Conservation (phyloP, 768 basidiomycete species). For the Rhizopogon sp. region DNA sequence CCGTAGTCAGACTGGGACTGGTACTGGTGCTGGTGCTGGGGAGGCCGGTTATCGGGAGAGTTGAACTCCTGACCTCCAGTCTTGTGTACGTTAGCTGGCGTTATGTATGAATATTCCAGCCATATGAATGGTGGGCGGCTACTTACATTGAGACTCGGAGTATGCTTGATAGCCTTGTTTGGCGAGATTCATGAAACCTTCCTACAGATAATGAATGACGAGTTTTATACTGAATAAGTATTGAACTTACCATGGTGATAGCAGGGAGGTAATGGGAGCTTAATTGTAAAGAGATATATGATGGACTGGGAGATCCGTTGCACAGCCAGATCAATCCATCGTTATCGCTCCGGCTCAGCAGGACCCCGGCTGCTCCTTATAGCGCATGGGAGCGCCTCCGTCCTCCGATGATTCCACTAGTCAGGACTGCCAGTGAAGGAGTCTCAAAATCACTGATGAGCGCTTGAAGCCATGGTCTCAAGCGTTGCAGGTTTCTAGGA, state of each 20-base stretch:
- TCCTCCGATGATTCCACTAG: no score
- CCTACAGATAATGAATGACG: slow-evolving; percentile 31
- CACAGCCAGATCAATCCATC: background rate
- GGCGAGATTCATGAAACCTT: slow-evolving; percentile 63
- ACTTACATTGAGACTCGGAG: slow-evolving; percentile 17
- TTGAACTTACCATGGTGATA: slow-evolving; percentile 18
- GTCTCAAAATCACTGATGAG: no score
- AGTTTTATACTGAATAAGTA: background rate
- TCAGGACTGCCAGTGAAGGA: no score
- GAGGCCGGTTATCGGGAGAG: slow-evolving; percentile 41
- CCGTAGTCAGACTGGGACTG: background rate
- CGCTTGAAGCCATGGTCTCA: no score
- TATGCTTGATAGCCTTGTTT: slow-evolving; percentile 60
- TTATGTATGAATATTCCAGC: slow-evolving; percentile 5
- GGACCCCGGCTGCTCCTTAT: no score
- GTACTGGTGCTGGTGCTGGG: background rate
- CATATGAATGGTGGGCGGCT: slow-evolving; percentile 5
- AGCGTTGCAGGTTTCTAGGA: no score
- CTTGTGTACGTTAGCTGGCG: slow-evolving; percentile 39
- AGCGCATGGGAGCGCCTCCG: no score
- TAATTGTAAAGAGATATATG: background rate
- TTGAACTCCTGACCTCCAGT: slow-evolving; percentile 68
- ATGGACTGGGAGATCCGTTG: slow-evolving; percentile 2
- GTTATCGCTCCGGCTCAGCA: slow-evolving; percentile 1
- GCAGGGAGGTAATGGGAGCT: slow-evolving; percentile 4